Evolutionary conservation across 2,329 filamentous ascomycete genomes (phyloP), one percentile per base, ranked within the genome.

Genomic region (Aspergillus neoniger): DNA sequence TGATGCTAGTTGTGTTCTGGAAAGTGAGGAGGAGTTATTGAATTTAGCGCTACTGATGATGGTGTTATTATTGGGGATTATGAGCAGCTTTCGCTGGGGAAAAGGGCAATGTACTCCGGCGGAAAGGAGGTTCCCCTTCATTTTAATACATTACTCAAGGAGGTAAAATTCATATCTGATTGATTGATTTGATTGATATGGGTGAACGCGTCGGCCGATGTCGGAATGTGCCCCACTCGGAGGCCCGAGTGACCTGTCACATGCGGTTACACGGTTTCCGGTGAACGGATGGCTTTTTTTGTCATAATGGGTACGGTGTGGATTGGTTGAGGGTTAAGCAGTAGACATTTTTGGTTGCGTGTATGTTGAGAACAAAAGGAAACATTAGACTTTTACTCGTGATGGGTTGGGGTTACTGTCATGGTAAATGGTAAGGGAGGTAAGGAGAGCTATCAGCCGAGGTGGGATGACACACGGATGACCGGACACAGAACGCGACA

Each of bases 401-500:
- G 4, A 28, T 17, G n/a, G 4, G n/a, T 32, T 17, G 25, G n/a
- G 25, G n/a, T 30, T n/a, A 9, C 10, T 5, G 14, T 23, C 12
- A 25, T 28, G 23, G 47, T 30, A 7, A 30, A 30, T 30, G 28
- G 28, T 10, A 30, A 30, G 28, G 10, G 2, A 30, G 28, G 10
- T 4, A 19, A 23, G 47, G 8, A 50, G 25, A 30, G 10, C 25
- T 32, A 32, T 10, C 15, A 30, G 15, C 47, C 47, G 25, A 28
- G 50, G 59, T 62, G 62, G 59, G 56, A 57, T 63, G 62, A 55
- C 32, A 59, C 53, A 55, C 62, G 61, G 61, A 63, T 39, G 25
- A 19, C 21, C 41, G 41, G 41, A 44, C 41, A 23, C 19, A 44
- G 57, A 32, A 39, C 30, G 28, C 47, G 23, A 30, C 25, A n/a